These are phyloP conservation scores for Dalechampia spathulata DNA, from an alignment of 441 rosid genomes.

Conservation along the genomic window DNA sequence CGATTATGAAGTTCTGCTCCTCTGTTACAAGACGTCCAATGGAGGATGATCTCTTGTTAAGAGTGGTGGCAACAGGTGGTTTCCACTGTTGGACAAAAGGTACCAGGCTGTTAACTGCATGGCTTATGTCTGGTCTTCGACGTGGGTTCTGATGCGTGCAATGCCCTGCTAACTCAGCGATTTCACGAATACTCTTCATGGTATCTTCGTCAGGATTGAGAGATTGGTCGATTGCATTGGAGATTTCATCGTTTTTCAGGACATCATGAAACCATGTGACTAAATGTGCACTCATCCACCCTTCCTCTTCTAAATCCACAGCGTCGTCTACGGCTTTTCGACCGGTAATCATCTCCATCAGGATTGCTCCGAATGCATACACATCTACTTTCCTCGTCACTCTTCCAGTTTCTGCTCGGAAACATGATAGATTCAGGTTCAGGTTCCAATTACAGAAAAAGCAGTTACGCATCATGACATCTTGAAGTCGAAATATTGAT, in stretches of 20 bases:
- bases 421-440: too few relatives aligned
- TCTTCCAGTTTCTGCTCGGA: conserved; percentile 31
- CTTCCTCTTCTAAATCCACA: conserved; percentile 28
- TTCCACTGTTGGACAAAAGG: conserved; percentile 44
- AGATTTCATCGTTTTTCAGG: conserved; percentile 29
- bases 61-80: too few relatives aligned
- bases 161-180: conserved; percentile 37
- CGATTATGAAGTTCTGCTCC: too few relatives aligned
- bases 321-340: conserved; percentile 33
- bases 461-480: too few relatives aligned
- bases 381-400: conserved; percentile 42
- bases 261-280: conserved; percentile 35
- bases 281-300: conserved; percentile 30
- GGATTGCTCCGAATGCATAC: conserved; percentile 33
- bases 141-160: conserved; percentile 36
- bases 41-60: too few relatives aligned
- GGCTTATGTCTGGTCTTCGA: conserved; percentile 44
- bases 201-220: conserved; percentile 28
- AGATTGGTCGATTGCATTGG: conserved; percentile 21
- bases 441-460: too few relatives aligned
- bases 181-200: conserved; percentile 26
- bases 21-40: too few relatives aligned
- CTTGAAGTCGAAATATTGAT: too few relatives aligned
- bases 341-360: conserved; percentile 40
- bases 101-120: conserved; percentile 30